Evolutionary conservation across 352 stramenopile species (phyloP).

Genomic region (Phytophthora melonis): DNA sequence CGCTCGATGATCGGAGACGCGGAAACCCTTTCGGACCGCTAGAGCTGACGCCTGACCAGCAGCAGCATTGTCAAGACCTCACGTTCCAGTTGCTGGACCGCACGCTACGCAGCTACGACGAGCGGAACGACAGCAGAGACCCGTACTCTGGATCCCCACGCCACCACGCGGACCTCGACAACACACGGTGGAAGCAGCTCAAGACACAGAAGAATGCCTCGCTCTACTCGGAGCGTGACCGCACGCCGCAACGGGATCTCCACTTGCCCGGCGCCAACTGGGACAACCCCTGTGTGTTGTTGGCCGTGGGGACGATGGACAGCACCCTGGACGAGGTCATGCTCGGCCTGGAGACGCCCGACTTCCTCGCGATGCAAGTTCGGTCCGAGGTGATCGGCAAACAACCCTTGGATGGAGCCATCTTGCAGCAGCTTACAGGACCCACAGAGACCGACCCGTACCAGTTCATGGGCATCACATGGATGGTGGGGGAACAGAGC

Average conservation of each 20-base stretch:
- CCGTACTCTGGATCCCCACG: slow-evolving; percentile 9
- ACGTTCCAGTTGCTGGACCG: slow-evolving; percentile 36
- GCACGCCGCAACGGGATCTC: slow-evolving; percentile 6
- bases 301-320: neutral
- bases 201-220: slow-evolving; percentile 33
- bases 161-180: slow-evolving; percentile 25
- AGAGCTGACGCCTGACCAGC: slow-evolving; percentile 19
- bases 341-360: neutral
- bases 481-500: slow-evolving; percentile 20
- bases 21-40: slow-evolving; percentile 19
- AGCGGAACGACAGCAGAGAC: slow-evolving; percentile 10
- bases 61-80: slow-evolving; percentile 26
- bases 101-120: slow-evolving; percentile 33
- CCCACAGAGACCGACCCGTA: slow-evolving; percentile 34
- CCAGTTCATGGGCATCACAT: slow-evolving; percentile 35
- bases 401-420: neutral
- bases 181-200: slow-evolving; percentile 27
- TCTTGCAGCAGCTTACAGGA: slow-evolving; percentile 31
- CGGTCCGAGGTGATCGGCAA: slow-evolving; percentile 15
- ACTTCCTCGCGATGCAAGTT: neutral
- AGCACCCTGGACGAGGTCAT: neutral
- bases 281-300: slow-evolving; percentile 14
- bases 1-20: neutral
- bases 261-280: slow-evolving; percentile 14
- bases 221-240: slow-evolving; percentile 23